Conservation (phyloP, 805 yeast genomes). For the Candida dajiaensis region DNA sequence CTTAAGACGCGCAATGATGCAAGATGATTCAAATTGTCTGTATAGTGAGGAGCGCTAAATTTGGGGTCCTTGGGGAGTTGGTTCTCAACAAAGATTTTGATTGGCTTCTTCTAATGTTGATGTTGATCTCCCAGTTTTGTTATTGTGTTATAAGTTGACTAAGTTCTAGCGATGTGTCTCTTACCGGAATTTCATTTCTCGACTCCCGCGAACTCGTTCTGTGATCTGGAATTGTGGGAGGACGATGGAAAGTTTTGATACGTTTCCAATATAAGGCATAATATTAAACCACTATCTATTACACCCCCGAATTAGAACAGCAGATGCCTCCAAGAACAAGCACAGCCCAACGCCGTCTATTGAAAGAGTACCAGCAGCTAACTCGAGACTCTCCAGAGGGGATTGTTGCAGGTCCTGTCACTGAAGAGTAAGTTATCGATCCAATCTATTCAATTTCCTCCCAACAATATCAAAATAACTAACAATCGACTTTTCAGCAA, state of each 20-base stretch:
- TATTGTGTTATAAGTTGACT: too few relatives aligned
- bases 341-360: constrained; percentile 81
- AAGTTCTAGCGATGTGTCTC: not conserved
- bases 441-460: not conserved
- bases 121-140: too few relatives aligned
- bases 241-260: not conserved
- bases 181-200: not conserved
- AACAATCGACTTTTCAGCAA: constrained; percentile 26
- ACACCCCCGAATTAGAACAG: too few relatives aligned
- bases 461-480: not conserved
- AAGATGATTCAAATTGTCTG: not conserved
- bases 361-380: constrained; percentile 86
- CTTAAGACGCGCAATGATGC: not conserved
- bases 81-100: too few relatives aligned
- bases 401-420: constrained; percentile 84
- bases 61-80: not conserved
- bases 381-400: constrained; percentile 90
- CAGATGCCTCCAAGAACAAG: constrained; percentile 25
- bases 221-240: not conserved
- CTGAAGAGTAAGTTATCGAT: constrained; percentile 42
- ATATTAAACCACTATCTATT: too few relatives aligned
- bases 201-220: not conserved
- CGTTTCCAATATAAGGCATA: too few relatives aligned
- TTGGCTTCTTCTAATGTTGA: too few relatives aligned
- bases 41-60: not conserved